Base-by-base conservation (phyloP, 306 rosid species). In the Quercus robur region DNA sequence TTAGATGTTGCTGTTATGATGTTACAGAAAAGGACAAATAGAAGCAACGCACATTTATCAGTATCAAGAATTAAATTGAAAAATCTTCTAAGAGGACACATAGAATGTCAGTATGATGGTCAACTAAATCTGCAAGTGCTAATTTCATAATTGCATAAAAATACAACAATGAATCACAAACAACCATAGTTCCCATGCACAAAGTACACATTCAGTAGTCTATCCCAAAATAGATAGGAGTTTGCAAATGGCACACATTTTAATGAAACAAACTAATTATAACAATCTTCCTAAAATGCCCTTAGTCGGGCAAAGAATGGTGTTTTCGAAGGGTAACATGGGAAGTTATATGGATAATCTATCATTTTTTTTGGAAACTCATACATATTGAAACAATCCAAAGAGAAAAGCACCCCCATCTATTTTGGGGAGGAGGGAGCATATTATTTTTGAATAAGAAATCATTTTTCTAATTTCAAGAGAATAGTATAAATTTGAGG, bases 1-100 rank as follows among this genome's bases (percentile, higher is more conserved):
- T 57, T 49, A 70, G 77, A 83, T 62, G 55, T 25, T 78, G 73
- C 15, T 69, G 49, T 12, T 38, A 73, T 56, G 52, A 41, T 13
- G 4, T 17, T 20, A 68, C 30, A 51, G 74, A 49, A 61, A 56
- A 21, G 26, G 25, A n/a, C 8, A 59, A 59, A 59, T 25, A 49
- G 54, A 49, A 49, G 51, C 23, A 15, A 49, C 25, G 41, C 6
- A 46, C 19, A 71, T 30, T 21, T 71, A n/a, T 23, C n/a, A 71
- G n/a, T 46, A 71, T 41, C 31, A 71, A 67, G 25, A 18, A 67
- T 67, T 33, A 19, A n/a, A 35, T 67, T 33, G 52, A 18, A 23
- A 19, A 67, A 67, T 17, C 25, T 68, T 68, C 8, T 4, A 68
- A 33, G 52, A 68, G 51, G 54, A 19, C 4, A n/a, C 52, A 66